Base-by-base conservation (phyloP, 305 asterid genomes). In the Rubia occidens region DNA sequence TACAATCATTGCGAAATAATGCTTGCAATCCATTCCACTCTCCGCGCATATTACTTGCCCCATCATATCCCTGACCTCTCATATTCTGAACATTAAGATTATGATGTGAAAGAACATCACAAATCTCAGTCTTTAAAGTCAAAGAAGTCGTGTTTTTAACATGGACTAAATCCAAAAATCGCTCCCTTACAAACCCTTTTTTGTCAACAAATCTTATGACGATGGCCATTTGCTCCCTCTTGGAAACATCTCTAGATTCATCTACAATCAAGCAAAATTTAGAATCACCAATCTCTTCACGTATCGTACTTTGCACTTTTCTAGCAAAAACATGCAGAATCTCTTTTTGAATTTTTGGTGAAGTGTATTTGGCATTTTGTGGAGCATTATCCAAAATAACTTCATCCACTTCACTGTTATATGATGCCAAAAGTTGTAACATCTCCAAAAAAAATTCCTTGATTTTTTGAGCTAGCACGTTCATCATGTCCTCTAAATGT, bases 21-120 rank as follows among this genome's bases (percentile, higher is more conserved):
- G 68, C 56, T 42, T 45, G 40, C 3, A 59, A 7, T 11, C 74
- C 58, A 70, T 15, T 59, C 9, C 17, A 59, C 32, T 60, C 60
- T 11, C 15, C 59, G 3, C n/a, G 42, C 68, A 44, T 70, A 20
- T 70, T 59, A 40, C 66, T 44, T 8, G 67, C 40, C 0, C 67
- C 53, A 39, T 70, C 67, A 60, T 70, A 56, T 37, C 39, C 59
- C 11, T 59, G 68, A 6, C 60, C 74, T 9, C 60, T 13, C 0
- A 60, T 24, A 32, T 32, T 55, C 18, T 32, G 47, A 2, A 53
- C 3, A 17, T 6, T 68, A 11, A 53, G 45, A 8, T 18, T 10
- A 9, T 53, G 45, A 7, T 26, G 13, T 11, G 62, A 26, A 35
- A 68, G 47, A 13, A 67, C 21, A 18, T n/a, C 2, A 15, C 39